These are phyloP conservation scores for Malassezia slooffiae DNA, from an alignment of 1,284 basidiomycete species.

Conservation along the genomic window DNA sequence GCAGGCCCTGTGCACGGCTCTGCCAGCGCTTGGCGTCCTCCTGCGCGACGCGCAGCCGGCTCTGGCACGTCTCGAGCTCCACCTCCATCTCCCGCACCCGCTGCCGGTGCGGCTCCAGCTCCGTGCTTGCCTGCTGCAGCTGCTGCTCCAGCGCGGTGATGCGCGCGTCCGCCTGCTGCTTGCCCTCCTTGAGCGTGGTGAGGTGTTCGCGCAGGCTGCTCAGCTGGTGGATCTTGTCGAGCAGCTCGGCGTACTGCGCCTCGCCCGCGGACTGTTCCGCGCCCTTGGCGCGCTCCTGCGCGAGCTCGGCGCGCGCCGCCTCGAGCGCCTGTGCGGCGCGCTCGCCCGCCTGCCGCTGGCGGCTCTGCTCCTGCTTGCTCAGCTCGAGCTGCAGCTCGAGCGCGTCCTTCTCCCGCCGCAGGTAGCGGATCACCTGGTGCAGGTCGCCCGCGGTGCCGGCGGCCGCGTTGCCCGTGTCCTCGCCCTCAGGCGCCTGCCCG, in stretches of 20 bases:
- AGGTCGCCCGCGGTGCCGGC: conserved; percentile 47
- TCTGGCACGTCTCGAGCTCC: conserved; percentile 62
- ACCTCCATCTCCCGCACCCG: conserved; percentile 59
- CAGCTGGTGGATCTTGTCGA: conserved; percentile 76
- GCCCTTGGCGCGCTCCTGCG: conserved; percentile 21
- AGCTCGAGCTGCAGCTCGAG: conserved; percentile 75
- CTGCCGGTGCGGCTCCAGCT: conserved; percentile 67
- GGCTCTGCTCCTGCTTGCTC: conserved; percentile 67
- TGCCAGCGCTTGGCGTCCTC: conserved; percentile 74
- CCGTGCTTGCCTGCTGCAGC: conserved; percentile 49
- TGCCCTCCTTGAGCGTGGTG: conserved; percentile 66
- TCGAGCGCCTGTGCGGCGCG: conserved; percentile 61
- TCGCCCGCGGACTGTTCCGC: conserved; percentile 50
- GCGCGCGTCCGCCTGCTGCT: conserved; percentile 57
- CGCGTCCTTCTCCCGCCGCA: conserved; percentile 80
- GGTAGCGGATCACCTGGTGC: conserved; percentile 66
- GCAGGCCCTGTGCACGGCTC: conserved; percentile 64
- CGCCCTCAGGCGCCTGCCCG: conserved; percentile 54
- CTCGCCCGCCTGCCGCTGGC: conserved; percentile 65
- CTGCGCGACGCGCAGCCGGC: conserved; percentile 62
- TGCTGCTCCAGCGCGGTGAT: conserved; percentile 50
- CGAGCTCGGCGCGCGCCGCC: conserved; percentile 53
- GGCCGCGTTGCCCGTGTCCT: conserved; percentile 12
- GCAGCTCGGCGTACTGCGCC: conserved; percentile 67
- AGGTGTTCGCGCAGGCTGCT: conserved; percentile 81